Evolutionary conservation across 2,329 filamentous ascomycete genomes (phyloP).

Genomic region (Colletotrichum truncatum): DNA sequence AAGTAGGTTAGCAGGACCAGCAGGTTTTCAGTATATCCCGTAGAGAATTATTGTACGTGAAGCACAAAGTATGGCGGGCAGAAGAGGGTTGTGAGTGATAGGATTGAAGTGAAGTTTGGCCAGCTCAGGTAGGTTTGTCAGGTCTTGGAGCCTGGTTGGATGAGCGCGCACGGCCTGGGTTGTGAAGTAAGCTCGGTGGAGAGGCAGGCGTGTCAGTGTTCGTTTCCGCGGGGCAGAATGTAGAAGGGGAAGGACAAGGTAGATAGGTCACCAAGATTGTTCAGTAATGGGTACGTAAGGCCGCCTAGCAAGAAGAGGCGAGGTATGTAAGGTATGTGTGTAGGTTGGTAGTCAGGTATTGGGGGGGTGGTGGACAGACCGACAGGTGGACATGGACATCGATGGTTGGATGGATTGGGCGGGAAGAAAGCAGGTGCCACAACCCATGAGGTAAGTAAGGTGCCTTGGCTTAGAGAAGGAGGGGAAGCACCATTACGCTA

Average conservation of each 20-base stretch:
- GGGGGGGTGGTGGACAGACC: not conserved
- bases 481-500: not conserved
- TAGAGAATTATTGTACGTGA: not conserved
- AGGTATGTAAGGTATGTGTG: not conserved
- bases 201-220: not conserved
- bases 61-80: not conserved
- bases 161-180: not conserved
- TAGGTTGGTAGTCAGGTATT: not conserved
- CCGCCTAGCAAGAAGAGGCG: not conserved
- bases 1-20: too few species aligned
- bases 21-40: not conserved
- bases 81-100: not conserved
- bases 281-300: slow-evolving; percentile 19
- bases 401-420: not conserved
- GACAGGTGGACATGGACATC: not conserved
- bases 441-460: not conserved
- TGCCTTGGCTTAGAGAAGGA: not conserved
- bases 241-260: not conserved
- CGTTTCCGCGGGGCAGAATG: not conserved
- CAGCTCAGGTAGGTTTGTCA: not conserved
- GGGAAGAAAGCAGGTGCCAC: not conserved
- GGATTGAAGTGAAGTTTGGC: not conserved
- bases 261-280: not conserved
- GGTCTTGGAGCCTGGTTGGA: slow-evolving; percentile 10
- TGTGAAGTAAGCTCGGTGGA: not conserved